phyloP scores from a whole-genome alignment of 805 yeast genomes.

The Candida ulmi region DNA sequence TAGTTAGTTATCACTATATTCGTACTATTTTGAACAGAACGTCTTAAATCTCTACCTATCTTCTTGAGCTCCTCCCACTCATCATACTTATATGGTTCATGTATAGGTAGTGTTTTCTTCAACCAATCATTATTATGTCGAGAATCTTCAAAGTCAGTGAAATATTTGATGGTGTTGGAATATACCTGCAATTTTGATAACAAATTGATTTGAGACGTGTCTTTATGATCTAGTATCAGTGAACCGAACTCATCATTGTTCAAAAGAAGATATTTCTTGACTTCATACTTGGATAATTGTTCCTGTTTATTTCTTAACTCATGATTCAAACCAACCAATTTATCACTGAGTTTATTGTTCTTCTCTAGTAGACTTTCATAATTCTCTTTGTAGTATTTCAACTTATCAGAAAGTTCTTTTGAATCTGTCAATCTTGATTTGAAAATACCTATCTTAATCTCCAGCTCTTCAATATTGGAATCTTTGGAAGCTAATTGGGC shows the following conservation, averaged over 20 bases:
- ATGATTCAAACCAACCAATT: slow-evolving; percentile 13
- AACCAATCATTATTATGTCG: slow-evolving; percentile 7
- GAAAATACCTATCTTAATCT: slow-evolving; percentile 38
- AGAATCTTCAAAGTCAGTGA: not conserved
- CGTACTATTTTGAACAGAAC: slow-evolving; percentile 2
- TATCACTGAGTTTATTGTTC: slow-evolving; percentile 8
- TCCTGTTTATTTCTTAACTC: slow-evolving; percentile 20
- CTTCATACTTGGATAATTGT: slow-evolving; percentile 21
- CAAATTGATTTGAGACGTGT: slow-evolving; percentile 29
- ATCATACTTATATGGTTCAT: slow-evolving; percentile 3
- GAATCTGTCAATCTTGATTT: slow-evolving; percentile 36
- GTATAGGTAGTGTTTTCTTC: slow-evolving; percentile 5
- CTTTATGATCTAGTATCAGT: slow-evolving; percentile 21
- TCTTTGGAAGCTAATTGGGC: slow-evolving; percentile 7
- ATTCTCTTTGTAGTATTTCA: slow-evolving; percentile 21
- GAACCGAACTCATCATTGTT: slow-evolving; percentile 27
- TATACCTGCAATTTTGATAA: slow-evolving; percentile 41
- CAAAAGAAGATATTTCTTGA: slow-evolving; percentile 20
- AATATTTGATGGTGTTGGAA: slow-evolving; percentile 23
- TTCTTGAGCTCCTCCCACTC: slow-evolving; percentile 15
- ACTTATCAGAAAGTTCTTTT: slow-evolving; percentile 22
- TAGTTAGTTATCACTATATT: not conserved
- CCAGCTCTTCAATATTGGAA: slow-evolving; percentile 33
- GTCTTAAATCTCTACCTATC: slow-evolving; percentile 15
- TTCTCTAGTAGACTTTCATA: slow-evolving; percentile 12